Percentiles rank a stretch among this genome's conserved stretches.
Conservation (phyloP, 805 yeast species). For the Monosporozyma solicola region DNA sequence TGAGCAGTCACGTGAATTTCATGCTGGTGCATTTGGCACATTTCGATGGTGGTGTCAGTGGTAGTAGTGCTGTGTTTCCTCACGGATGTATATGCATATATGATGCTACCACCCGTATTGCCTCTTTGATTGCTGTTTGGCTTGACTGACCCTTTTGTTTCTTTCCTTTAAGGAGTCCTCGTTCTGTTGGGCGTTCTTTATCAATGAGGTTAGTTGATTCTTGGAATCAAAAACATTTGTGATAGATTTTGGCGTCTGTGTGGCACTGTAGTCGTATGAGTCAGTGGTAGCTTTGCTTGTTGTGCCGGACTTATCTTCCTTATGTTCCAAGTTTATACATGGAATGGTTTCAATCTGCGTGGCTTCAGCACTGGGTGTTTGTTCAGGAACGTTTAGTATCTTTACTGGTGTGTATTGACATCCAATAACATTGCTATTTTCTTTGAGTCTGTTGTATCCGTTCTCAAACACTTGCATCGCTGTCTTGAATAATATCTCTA, state of each 20-base stretch:
- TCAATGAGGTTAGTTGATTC: conserved; percentile 16
- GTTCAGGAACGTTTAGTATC: not conserved
- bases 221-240: conserved; percentile 11
- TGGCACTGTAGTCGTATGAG: conserved; percentile 2
- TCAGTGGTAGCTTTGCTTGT: not conserved
- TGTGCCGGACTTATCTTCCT: not conserved
- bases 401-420: not conserved
- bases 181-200: conserved; percentile 14
- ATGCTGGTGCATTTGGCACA: too few species aligned
- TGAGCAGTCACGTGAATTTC: conserved; percentile 2
- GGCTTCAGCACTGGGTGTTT: not conserved
- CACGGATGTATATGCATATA: too few species aligned
- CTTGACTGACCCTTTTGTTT: conserved; percentile 11
- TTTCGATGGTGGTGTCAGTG: not conserved
- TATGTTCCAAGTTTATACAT: too few species aligned
- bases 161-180: conserved; percentile 11
- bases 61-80: too few species aligned
- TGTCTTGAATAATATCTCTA: not conserved
- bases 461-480: conserved; percentile 4
- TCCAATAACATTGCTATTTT: not conserved
- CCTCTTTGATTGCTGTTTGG: conserved; percentile 10
- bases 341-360: not conserved
- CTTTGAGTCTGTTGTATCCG: conserved; percentile 5
- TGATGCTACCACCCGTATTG: conserved; percentile 16
- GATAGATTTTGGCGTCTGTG: conserved; percentile 6